Base-by-base conservation (phyloP, 1,284 basidiomycete species). In the Heterobasidion irregulare region DNA sequence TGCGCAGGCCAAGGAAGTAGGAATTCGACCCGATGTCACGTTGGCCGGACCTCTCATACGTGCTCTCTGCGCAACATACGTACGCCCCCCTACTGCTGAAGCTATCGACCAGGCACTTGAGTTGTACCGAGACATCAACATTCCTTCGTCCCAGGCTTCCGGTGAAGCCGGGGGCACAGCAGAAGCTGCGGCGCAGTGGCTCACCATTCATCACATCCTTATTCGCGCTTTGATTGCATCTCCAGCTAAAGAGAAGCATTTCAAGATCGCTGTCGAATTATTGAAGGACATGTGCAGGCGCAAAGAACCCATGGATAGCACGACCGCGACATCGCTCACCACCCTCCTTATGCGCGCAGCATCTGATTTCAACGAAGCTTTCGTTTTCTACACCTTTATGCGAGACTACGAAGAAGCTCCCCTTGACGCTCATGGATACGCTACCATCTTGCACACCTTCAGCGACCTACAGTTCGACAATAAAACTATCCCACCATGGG, bases 391-490 rank as follows among this genome's bases (percentile, higher is more conserved):
- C 65, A 73, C 74, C 32, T 63, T 56, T 61, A 67, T 70, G 57
- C 75, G 61, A 63, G 70, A 58, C 59, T 67, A 50, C 57, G 69
- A 68, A 53, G 72, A 69, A 13, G 66, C 66, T 43, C 62, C 71
- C 2, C 69, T 92, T 46, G 77, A 83, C 56, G 74, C 76, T 53
- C 70, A 75, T 50, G 83, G 81, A 9, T 90, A 82, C 66, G 67
- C 71, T 15, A 72, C 75, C 34, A 79, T 93, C 54, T 73, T 93
- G 50, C 71, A 79, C 56, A 75, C 78, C 0, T 87, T 89, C 62
- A 79, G 81, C 65, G 72, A 72, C 18, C 72, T 89, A 51, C 72
- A 75, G 18, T 81, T 82, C 58, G 64, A 68, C 38, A 63, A 71
- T 26, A 63, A 64, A 44, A 68, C 70, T 57, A 64, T 65, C 41